Conservation (phyloP, 1,139 yeast genomes). For the Yamadazyma siamensis region DNA sequence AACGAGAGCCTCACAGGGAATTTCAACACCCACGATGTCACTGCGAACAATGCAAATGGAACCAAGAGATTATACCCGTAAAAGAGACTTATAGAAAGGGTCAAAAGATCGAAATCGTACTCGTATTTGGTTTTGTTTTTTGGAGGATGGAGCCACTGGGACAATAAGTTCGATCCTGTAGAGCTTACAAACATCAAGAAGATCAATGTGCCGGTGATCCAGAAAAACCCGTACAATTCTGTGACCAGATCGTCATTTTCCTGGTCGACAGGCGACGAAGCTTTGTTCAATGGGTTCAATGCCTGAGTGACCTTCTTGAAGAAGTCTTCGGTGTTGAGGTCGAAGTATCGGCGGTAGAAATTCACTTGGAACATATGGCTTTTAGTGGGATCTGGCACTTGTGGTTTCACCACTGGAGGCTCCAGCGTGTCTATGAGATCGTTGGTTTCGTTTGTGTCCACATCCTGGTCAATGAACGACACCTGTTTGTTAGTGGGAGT, state of each 20-base stretch:
- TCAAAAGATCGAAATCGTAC: conserved; percentile 59
- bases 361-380: conserved; percentile 52
- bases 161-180: conserved; percentile 46
- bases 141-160: conserved; percentile 44
- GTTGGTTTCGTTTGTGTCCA: no score
- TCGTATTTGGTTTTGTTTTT: conserved; percentile 44
- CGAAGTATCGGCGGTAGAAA: conserved; percentile 59
- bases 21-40: conserved; percentile 42
- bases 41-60: conserved; percentile 52
- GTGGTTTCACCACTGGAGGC: conserved; percentile 15
- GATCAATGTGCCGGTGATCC: conserved; percentile 80
- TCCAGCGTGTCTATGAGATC: conserved; percentile 11
- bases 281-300: conserved; percentile 40
- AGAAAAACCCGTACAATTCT: conserved; percentile 78
- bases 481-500: conserved; percentile 1
- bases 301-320: conserved; percentile 41
- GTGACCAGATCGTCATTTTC: conserved; percentile 34
- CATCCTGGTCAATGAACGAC: conserved; percentile 14
- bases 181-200: conserved; percentile 71
- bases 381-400: conserved; percentile 14
- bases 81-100: conserved; percentile 62
- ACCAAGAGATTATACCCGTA: conserved; percentile 70
- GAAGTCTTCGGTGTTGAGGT: conserved; percentile 62
- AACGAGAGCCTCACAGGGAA: conserved; percentile 39
- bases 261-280: conserved; percentile 14